phyloP scores from a whole-genome alignment of 352 stramenopile genomes.

The Phytopythium boreale region DNA sequence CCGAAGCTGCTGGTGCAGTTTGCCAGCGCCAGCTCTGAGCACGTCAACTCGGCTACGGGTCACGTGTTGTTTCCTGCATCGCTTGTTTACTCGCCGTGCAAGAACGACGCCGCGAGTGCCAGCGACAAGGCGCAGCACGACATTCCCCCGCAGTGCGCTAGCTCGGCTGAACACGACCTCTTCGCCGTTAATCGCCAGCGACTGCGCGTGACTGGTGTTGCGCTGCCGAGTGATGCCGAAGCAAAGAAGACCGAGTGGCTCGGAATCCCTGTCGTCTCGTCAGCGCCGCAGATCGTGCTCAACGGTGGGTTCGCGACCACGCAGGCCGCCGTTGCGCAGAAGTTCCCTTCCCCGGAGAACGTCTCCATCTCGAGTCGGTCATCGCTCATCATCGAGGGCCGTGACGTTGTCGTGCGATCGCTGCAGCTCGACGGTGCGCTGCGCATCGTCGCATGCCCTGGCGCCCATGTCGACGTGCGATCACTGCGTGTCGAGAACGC shows the following conservation, averaged over 20 bases:
- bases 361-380: slow-evolving; percentile 44
- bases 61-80: slow-evolving; percentile 52
- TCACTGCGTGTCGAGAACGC: slow-evolving; percentile 42
- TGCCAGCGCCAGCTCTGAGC: slow-evolving; percentile 10
- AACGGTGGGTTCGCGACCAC: slow-evolving; percentile 33
- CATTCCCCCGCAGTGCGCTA: slow-evolving; percentile 59
- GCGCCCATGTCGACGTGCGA: slow-evolving; percentile 40
- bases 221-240: slow-evolving; percentile 10
- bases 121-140: slow-evolving; percentile 45
- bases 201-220: slow-evolving; percentile 25
- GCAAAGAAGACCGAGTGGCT: slow-evolving; percentile 31
- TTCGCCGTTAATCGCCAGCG: slow-evolving; percentile 48
- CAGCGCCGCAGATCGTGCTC: slow-evolving; percentile 46
- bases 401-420: slow-evolving; percentile 34
- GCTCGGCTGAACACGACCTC: slow-evolving; percentile 63
- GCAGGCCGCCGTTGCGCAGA: slow-evolving; percentile 22
- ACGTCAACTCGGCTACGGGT: slow-evolving; percentile 23
- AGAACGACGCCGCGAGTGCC: slow-evolving; percentile 62
- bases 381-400: slow-evolving; percentile 49
- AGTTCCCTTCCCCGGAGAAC: slow-evolving; percentile 25
- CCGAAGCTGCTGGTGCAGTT: slow-evolving; percentile 55
- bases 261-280: slow-evolving; percentile 43
- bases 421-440: slow-evolving; percentile 52
- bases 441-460: slow-evolving; percentile 35
- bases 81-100: slow-evolving; percentile 73